Percentiles rank a stretch among this genome's conserved stretches.
Conservation (phyloP, 1,284 basidiomycete species). For the Mycena citricolor region DNA sequence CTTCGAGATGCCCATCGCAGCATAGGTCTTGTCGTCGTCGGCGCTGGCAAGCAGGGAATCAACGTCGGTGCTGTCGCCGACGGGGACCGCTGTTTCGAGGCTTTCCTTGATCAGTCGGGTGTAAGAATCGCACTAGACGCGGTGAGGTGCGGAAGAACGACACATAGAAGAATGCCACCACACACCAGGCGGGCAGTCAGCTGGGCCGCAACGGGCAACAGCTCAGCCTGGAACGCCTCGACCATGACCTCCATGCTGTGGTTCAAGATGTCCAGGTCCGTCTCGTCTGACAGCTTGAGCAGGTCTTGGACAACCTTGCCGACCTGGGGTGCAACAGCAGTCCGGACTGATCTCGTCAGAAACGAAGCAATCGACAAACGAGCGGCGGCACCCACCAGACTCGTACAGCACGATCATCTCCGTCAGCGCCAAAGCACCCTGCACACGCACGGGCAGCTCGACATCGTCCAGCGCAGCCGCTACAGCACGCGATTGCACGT, state of each 20-base stretch:
- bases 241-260: slow-evolving; percentile 85
- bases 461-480: slow-evolving; percentile 67
- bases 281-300: slow-evolving; percentile 85
- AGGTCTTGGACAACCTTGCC: slow-evolving; percentile 88
- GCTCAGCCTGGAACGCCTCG: slow-evolving; percentile 79
- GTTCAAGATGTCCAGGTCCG: slow-evolving; percentile 85
- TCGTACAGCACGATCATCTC: slow-evolving; percentile 72
- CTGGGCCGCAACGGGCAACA: slow-evolving; percentile 85
- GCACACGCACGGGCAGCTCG: slow-evolving; percentile 83
- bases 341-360: slow-evolving; percentile 50
- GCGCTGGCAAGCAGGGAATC: slow-evolving; percentile 54
- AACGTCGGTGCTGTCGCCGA: slow-evolving; percentile 47
- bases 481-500: slow-evolving; percentile 61
- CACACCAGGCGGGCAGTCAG: slow-evolving; percentile 76
- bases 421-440: slow-evolving; percentile 79
- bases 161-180: slow-evolving; percentile 18
- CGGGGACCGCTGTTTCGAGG: slow-evolving; percentile 45
- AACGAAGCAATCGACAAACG: slow-evolving; percentile 10
- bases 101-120: slow-evolving; percentile 73
- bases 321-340: slow-evolving; percentile 74
- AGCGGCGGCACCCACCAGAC: slow-evolving; percentile 45
- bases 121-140: slow-evolving; percentile 74
- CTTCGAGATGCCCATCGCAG: slow-evolving; percentile 83
- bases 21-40: slow-evolving; percentile 81
- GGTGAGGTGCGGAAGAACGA: not conserved